Evolutionary conservation across 345 rosid genomes (phyloP), one percentile per base, ranked within the genome.

Genomic region (Syzygium aromaticum): DNA sequence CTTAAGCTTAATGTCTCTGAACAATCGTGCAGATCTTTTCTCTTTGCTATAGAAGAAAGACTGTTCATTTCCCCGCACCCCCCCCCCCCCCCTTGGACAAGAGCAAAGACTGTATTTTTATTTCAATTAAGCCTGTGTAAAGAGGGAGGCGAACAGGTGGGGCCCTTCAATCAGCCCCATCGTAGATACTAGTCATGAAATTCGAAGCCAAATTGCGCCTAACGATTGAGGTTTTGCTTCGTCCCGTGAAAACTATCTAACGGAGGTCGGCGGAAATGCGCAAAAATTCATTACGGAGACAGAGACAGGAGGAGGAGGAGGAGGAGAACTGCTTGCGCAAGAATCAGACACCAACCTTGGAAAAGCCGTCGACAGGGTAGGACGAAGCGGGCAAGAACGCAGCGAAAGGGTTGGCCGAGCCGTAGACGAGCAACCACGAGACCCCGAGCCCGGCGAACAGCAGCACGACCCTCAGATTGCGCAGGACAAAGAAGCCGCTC

Each of bases 401-500:
- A 11, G 30, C 6, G 25, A 80, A 52, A 52, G 88, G 77, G 53
- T 82, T 87, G 85, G 80, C 67, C 40, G 56, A 56, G 16, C 49
- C 21, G 85, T 87, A 80, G 57, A 87, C 78, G 52, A 87, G 46
- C 49, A 87, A 40, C 77, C 77, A 57, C 22, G 88, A 87, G n/a
- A 87, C 25, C 40, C 46, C 88, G 14, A 87, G 85, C 15, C 53
- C 85, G 27, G 85, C 54, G 49, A 87, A 80, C 57, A 86, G 33
- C 82, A 86, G 49, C 33, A 38, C 82, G 46, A 86, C n/a, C 87
- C 83, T 86, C 83, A 64, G 56, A 78, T 86, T 54, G 49, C 87
- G 73, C 83, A 54, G 1, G 8, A 30, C 56, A 38, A 61, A 61
- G 40, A 7, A 43, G 82, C 53, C 40, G 83, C 87, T 27, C 9